Evolutionary conservation across 495 filamentous ascomycete genomes (phyloP).

Genomic region (Aspergillus ellipticus): DNA sequence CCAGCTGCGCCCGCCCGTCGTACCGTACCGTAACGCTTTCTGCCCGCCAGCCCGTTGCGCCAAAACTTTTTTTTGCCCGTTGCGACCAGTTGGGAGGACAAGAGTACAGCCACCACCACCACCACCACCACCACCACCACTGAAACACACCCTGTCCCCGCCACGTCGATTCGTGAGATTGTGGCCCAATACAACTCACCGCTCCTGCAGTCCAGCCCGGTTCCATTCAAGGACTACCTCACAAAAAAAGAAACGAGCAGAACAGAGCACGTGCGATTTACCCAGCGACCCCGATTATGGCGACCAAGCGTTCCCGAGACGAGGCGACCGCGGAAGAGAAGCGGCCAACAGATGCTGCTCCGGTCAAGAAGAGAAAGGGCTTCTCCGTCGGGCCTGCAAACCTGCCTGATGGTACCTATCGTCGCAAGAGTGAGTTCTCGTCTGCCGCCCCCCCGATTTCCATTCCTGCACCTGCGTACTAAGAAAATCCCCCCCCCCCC

Average conservation of each 20-base stretch:
- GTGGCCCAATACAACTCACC: slow-evolving; percentile 8
- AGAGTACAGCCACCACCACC: background rate
- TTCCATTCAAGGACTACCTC: background rate
- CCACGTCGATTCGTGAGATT: slow-evolving; percentile 6
- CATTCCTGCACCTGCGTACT: background rate
- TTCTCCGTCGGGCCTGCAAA: slow-evolving; percentile 87
- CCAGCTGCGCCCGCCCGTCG: no score
- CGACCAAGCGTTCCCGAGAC: slow-evolving; percentile 58
- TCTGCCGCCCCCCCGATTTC: background rate
- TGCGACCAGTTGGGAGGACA: background rate
- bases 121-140: background rate
- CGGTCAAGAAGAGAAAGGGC: slow-evolving; percentile 57
- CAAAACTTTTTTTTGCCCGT: slow-evolving; percentile 2
- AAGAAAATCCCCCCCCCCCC: slow-evolving; percentile 15
- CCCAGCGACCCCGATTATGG: slow-evolving; percentile 45
- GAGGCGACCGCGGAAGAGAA: slow-evolving; percentile 35
- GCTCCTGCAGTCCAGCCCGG: background rate
- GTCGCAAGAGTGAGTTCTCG: slow-evolving; percentile 68
- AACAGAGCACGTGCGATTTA: background rate
- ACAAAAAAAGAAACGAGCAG: slow-evolving; percentile 7
- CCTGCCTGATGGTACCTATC: slow-evolving; percentile 86
- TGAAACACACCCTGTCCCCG: background rate
- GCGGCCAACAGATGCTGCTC: slow-evolving; percentile 38
- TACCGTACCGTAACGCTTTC: no score
- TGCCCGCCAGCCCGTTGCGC: no score